These are phyloP conservation scores for Thermothielavioides terrestris DNA, from an alignment of 495 filamentous ascomycete species.

Conservation along the genomic window DNA sequence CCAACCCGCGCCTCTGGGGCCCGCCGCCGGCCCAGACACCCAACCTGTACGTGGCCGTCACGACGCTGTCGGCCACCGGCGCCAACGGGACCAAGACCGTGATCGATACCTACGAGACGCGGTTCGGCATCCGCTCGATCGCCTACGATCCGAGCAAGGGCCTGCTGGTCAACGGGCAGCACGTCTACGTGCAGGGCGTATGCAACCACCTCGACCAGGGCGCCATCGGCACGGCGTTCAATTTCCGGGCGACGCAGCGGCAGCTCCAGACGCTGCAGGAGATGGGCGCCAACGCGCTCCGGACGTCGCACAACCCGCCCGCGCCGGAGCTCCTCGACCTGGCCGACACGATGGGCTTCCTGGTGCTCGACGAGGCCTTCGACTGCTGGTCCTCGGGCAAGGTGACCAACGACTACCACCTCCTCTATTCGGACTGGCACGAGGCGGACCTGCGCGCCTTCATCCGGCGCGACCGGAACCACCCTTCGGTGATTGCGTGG, in stretches of 20 bases:
- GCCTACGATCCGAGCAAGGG: conserved; percentile 29
- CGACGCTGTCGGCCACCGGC: conserved; percentile 21
- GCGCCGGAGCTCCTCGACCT: conserved; percentile 49
- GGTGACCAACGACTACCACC: conserved; percentile 37
- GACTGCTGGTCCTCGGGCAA: conserved; percentile 38
- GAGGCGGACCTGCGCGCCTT: conserved; percentile 41
- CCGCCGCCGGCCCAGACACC: conserved; percentile 37
- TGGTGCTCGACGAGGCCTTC: conserved; percentile 49
- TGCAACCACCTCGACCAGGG: conserved; percentile 44
- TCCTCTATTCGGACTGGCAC: conserved; percentile 40
- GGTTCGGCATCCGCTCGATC: conserved; percentile 39
- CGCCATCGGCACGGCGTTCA: conserved; percentile 39
- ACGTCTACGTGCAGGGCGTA: conserved; percentile 32
- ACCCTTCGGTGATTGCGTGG: conserved; percentile 43
- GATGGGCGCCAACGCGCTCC: conserved; percentile 41
- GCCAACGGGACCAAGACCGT: too few species aligned
- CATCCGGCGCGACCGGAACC: conserved; percentile 42
- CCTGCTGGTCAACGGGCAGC: conserved; percentile 34
- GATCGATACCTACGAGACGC: conserved; percentile 41
- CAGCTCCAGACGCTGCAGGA: conserved; percentile 39
- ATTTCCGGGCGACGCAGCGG: conserved; percentile 35
- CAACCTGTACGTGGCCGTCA: conserved; percentile 40
- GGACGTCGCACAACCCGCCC: conserved; percentile 44
- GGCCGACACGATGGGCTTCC: conserved; percentile 48
- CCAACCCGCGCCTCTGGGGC: conserved; percentile 39